These are phyloP conservation scores for Pueraria montana DNA, from an alignment of 306 rosid genomes.

Conservation along the genomic window DNA sequence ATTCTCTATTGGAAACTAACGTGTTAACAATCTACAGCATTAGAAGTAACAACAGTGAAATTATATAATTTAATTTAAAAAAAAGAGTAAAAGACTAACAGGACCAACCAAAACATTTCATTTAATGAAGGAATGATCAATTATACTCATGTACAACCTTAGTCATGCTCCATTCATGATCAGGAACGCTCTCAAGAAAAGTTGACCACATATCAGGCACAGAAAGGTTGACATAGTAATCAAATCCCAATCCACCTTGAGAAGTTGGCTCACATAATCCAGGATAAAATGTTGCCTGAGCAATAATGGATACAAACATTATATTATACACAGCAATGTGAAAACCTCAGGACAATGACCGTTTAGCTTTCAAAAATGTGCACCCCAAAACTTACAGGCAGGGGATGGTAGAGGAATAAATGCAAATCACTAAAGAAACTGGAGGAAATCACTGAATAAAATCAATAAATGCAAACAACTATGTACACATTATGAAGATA, in stretches of 20 bases:
- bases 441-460: constrained; percentile 3
- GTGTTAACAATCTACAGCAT: constrained; percentile 77
- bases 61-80: constrained; percentile 33
- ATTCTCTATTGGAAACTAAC: constrained; percentile 68
- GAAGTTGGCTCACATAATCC: constrained; percentile 92
- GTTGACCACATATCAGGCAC: constrained; percentile 91
- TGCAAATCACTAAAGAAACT: constrained; percentile 5
- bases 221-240: constrained; percentile 88
- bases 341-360: constrained; percentile 7
- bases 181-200: constrained; percentile 80
- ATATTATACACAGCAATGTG: constrained; percentile 8
- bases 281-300: constrained; percentile 91
- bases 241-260: constrained; percentile 99
- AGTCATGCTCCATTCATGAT: constrained; percentile 91
- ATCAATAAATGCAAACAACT: neutral
- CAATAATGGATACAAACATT: constrained; percentile 40
- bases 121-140: constrained; percentile 35
- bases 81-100: constrained; percentile 27
- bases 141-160: constrained; percentile 67
- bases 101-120: constrained; percentile 23
- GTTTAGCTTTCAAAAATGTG: neutral
- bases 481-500: neutral
- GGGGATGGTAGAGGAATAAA: neutral
- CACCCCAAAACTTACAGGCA: neutral
- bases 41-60: constrained; percentile 30